Base-by-base conservation (phyloP, 805 yeast genomes). In the Metschnikowia matae region DNA sequence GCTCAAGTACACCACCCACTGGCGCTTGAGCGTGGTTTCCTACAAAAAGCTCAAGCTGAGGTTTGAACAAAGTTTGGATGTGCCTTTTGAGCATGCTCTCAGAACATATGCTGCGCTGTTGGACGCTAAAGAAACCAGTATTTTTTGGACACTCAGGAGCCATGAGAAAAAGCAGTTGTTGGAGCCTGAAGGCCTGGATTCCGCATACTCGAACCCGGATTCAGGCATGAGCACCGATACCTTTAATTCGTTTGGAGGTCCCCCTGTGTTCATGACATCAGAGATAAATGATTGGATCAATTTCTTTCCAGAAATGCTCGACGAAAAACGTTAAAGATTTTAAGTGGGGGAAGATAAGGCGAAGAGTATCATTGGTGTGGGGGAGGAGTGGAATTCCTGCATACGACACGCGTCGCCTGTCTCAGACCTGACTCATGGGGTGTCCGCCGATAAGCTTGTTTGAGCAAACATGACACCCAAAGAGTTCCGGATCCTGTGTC, bases 21-120 rank as follows among this genome's bases (percentile, higher is more conserved):
- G 57, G 57, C 43, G 48, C 20, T 48, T 54, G 35, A 49, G 57
- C 34, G 51, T 39, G 11, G 46, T 23, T 5, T 52, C 57, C 26
- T 49, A 44, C 44, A 32, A 40, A 13, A 49, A 49, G 44, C 42
- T 54, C 26, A 38, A 50, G 10, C 40, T 14, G 11, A 47, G 48
- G n/a, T 34, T 54, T 20, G 49, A 44, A 39, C 32, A 41, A 37
- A 47, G 39, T 17, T 44, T 34, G 21, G 47, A 45, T 11, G 26
- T 49, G 14, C 48, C 38, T 10, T 54, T 46, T 23, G 55, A 54
- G n/a, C 34, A 23, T 10, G 50, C 42, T 4, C 36, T 44, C 13
- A 23, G 15, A 11, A 11, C 5, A 7, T 44, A 44, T 26, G 40
- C 23, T 14, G 33, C 26, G 15, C 32, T 11, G 33, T 26, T 44